Percentiles rank a stretch among this genome's conserved stretches.
These are phyloP conservation scores for Alternaria sp. DNA, from an alignment of 2,329 filamentous ascomycete species.

Conservation along the genomic window DNA sequence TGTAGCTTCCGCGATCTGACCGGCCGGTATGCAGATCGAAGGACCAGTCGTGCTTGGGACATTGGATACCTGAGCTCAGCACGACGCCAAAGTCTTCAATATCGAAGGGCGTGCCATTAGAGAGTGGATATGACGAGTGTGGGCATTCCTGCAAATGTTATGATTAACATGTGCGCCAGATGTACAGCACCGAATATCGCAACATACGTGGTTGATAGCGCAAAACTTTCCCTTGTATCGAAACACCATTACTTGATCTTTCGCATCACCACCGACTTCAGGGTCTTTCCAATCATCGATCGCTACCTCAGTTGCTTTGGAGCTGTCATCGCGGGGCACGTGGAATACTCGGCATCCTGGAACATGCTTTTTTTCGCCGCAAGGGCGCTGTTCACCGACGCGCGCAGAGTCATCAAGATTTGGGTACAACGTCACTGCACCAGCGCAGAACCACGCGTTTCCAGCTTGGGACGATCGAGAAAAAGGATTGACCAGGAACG, in stretches of 20 bases:
- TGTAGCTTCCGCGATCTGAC: constrained; percentile 69
- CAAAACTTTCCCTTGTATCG: constrained; percentile 70
- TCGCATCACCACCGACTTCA: constrained; percentile 25
- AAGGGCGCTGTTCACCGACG: constrained; percentile 27
- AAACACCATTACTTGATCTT: constrained; percentile 72
- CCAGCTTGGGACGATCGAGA: constrained; percentile 29
- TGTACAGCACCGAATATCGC: too few relatives aligned
- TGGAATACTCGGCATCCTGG: constrained; percentile 37
- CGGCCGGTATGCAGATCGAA: constrained; percentile 72
- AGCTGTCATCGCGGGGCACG: constrained; percentile 34
- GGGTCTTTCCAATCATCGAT: constrained; percentile 41
- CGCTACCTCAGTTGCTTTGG: constrained; percentile 22
- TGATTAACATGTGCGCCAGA: not conserved
- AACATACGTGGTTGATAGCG: constrained; percentile 70
- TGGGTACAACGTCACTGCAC: constrained; percentile 29
- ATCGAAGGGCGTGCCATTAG: constrained; percentile 69
- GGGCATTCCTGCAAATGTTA: constrained; percentile 59
- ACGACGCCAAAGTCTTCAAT: constrained; percentile 76
- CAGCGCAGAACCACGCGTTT: constrained; percentile 36
- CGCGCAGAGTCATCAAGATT: constrained; percentile 22
- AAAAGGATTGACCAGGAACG: constrained; percentile 33
- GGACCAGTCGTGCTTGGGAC: constrained; percentile 75
- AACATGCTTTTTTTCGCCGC: constrained; percentile 15
- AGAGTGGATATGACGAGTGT: constrained; percentile 72
- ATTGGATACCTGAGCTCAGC: constrained; percentile 69